Evolutionary conservation across 1,284 basidiomycete species (phyloP), one percentile per base, ranked within the genome.

Genomic region (Ceratorhiza oryzae-sativae): DNA sequence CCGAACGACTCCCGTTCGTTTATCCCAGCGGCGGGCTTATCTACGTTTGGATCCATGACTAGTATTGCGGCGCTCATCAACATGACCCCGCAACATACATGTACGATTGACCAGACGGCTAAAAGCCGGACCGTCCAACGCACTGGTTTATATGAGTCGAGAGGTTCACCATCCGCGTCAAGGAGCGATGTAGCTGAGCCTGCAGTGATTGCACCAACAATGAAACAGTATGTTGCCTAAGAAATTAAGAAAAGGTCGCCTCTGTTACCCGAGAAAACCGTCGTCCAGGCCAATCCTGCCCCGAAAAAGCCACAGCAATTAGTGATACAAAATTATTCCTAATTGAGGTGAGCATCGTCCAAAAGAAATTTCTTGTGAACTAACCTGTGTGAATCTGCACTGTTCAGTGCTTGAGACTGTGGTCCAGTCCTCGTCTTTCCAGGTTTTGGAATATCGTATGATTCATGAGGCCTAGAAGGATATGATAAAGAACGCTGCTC

Each of bases 211-310:
- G 62, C 48, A 4, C 46, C 48, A 30, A 65, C 32, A 15, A 65
- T 49, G n/a, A 65, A 65, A 34, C 62, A 65, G 46, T 48, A 25
- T 13, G 62, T 48, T 18, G 62, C 62, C 62, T 48, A 53, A 0
- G 62, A 65, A 8, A 53, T 65, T 10, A 65, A 20, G 1, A 65
- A 46, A 4, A 65, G n/a, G 27, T 65, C 48, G 4, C 48, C 62
- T n/a, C 62, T 46, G 2, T 46, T 53, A 18, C 62, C 62, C 30
- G 62, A 65, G 27, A 65, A 65, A 1, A 65, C 62, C 3, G 62
- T 53, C 18, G 48, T 30, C 62, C 62, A 65, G 18, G 62, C 62
- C 62, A 65, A 53, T 3, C 62, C 62, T 13, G 62, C 62, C 23
- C 62, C 62, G 25, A 65, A 65, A 36, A 65, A 65, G 15, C 51